These are phyloP conservation scores for Colletotrichum theobromicola DNA, from an alignment of 2,329 filamentous ascomycete genomes.

Conservation along the genomic window DNA sequence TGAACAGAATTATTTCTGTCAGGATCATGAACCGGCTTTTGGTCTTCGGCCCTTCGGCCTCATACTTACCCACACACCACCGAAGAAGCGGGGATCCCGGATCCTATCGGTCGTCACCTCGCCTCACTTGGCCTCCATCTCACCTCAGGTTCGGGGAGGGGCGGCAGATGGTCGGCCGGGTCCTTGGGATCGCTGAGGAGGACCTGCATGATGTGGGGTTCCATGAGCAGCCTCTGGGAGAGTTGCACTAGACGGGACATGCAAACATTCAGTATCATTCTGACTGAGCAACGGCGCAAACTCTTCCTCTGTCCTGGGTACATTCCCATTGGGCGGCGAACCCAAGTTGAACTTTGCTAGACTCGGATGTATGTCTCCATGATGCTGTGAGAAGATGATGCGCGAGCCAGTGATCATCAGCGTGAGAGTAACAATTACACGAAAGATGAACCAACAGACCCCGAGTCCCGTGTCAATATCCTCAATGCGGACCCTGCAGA, in stretches of 20 bases:
- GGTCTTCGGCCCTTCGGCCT: conserved; percentile 8
- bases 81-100: neutral
- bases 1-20: conserved; percentile 6
- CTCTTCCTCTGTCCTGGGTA: neutral
- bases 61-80: neutral
- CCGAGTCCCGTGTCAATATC: neutral
- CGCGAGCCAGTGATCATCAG: neutral
- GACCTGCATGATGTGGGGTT: conserved; percentile 2
- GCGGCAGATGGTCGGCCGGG: neutral
- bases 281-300: neutral
- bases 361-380: neutral
- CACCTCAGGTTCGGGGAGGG: neutral
- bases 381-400: neutral
- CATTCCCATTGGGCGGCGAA: neutral
- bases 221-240: neutral
- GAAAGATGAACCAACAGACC: neutral
- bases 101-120: neutral
- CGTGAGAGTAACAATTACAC: neutral
- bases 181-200: neutral
- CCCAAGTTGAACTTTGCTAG: neutral
- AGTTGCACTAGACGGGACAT: neutral
- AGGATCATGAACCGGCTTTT: neutral
- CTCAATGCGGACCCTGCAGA: neutral
- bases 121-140: conserved; percentile 5
- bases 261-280: neutral